Percentiles rank a stretch among this genome's conserved stretches.
Conservation (phyloP, 352 stramenopile species). For the Phytopythium boreale region DNA sequence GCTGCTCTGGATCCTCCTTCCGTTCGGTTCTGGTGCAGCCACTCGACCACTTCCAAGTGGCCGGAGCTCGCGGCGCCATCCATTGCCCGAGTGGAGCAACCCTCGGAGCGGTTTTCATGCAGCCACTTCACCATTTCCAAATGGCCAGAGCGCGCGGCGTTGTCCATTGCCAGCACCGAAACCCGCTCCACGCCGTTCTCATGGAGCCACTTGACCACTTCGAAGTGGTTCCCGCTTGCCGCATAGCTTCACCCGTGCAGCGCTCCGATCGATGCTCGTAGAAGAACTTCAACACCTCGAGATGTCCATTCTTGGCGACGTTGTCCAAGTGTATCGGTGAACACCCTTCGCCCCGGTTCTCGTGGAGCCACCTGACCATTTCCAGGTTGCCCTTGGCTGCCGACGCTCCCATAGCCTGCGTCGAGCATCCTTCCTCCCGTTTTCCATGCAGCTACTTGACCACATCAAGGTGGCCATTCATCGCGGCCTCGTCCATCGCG, state of each 20-base stretch:
- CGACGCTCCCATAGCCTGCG: background rate
- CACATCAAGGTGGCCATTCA: background rate
- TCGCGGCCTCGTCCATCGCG: too few relatives aligned
- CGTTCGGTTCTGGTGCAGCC: constrained; percentile 14
- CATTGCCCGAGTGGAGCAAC: background rate
- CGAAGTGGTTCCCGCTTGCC: background rate
- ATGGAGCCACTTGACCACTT: background rate
- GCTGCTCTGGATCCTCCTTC: constrained; percentile 17
- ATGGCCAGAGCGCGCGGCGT: constrained; percentile 1
- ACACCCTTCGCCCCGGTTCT: too few relatives aligned
- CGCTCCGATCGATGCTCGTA: too few relatives aligned
- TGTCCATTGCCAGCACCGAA: constrained; percentile 8
- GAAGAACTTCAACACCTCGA: too few relatives aligned
- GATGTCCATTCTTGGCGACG: too few relatives aligned
- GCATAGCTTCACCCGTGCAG: too few relatives aligned
- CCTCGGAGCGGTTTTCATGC: background rate
- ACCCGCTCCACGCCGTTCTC: background rate
- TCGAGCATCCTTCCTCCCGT: background rate
- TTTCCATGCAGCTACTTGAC: background rate
- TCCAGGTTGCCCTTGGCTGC: background rate
- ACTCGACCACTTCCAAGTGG: constrained; percentile 4
- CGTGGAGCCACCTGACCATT: too few relatives aligned
- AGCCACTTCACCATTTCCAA: constrained; percentile 16
- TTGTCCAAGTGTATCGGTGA: too few relatives aligned
- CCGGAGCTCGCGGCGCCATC: background rate